These are phyloP conservation scores for Lathyrus sativus DNA, from an alignment of 306 rosid genomes.

Conservation along the genomic window DNA sequence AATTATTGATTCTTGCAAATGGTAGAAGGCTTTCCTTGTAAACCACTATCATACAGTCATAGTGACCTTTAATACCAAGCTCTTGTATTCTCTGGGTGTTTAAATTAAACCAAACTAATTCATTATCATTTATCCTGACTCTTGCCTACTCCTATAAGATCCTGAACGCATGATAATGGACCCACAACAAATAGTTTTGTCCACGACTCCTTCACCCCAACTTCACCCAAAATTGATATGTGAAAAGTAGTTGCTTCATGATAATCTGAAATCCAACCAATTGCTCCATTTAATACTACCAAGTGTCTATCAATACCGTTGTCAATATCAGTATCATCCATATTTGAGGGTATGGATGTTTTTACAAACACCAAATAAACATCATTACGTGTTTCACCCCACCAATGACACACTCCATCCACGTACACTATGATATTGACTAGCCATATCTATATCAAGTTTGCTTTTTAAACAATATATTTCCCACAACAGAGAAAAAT, in stretches of 20 bases:
- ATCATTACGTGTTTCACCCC: background rate
- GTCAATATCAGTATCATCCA: background rate
- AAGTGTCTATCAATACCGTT: background rate
- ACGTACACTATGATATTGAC: background rate
- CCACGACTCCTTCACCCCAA: background rate
- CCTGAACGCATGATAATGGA: background rate
- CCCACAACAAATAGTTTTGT: background rate
- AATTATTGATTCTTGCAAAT: background rate
- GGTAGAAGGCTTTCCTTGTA: slow-evolving; percentile 1
- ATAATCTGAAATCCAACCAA: background rate
- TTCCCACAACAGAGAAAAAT: background rate
- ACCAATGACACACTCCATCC: slow-evolving; percentile 4
- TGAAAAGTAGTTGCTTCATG: background rate
- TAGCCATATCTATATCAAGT: background rate
- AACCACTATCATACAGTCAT: background rate
- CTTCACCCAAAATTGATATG: slow-evolving; percentile 7
- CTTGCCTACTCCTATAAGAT: background rate
- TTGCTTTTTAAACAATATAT: background rate
- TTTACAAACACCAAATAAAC: background rate
- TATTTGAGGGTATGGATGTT: background rate
- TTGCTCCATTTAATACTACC: background rate
- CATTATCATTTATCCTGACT: background rate
- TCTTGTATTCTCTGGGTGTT: background rate
- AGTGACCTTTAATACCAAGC: background rate
- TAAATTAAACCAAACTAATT: background rate